Base-by-base conservation (phyloP, 352 stramenopile species). In the Thraustochytrium striatum region DNA sequence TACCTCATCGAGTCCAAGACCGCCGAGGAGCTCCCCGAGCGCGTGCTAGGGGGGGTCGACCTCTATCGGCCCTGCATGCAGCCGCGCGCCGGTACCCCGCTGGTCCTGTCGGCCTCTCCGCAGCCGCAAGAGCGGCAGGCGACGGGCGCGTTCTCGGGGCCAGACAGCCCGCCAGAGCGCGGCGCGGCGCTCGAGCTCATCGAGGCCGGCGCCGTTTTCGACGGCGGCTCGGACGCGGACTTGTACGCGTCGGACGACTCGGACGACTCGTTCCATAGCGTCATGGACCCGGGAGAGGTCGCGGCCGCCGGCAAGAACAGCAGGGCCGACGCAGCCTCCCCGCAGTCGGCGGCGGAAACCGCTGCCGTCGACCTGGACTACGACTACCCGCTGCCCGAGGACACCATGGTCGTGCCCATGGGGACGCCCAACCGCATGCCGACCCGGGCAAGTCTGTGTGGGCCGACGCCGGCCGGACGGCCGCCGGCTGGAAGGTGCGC, bases 1-100 rank as follows among this genome's bases (percentile, higher is more conserved):
- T 94, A 93, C 84, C 69, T 94, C 57, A 83, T 94, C n/a, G 90
- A 94, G 44, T 84, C 89, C 1, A 88, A 94, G 72, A 87, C 84
- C 3, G 89, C 93, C 57, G 90, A 94, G 84, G 90, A 94, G 82
- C 85, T 94, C 38, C 90, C 90, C 16, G 90, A 68, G 36, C 28
- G 30, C 16, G 28, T 68, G 30, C 30, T 68, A 21, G 57, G 57
- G n/a, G 57, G 28, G 93, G 82, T 86, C 86, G 28, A 57, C 30
- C 30, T 68, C 28, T 68, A 68, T n/a, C 36, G 30, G 16, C 57
- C 57, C 16, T 68, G 36, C 57, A 68, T 68, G 57, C 19, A 55
- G 16, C 47, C 47, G 16, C 47, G 47, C 16, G 47, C 47, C 47
- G 47, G 47, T 16, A 25, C 25, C 25, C n/a, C n/a, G n/a, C n/a